Percentiles rank a stretch among this genome's conserved stretches.
Conservation (phyloP, 2,329 filamentous ascomycete genomes). For the Verticillium klebahnii region DNA sequence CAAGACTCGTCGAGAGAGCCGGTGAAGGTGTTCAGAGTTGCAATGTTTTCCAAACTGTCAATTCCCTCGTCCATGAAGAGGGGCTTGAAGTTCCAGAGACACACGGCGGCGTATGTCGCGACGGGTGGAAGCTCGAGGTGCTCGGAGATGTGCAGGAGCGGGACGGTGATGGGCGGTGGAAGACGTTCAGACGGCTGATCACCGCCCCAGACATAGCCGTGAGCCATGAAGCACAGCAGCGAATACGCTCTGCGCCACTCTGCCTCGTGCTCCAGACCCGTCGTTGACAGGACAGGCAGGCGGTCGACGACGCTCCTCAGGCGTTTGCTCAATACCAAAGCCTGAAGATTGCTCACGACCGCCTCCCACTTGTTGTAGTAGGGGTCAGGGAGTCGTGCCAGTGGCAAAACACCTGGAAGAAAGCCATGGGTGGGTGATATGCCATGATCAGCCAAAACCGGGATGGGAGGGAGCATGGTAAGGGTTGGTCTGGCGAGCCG, state of each 20-base stretch:
- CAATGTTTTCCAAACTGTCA: slow-evolving; percentile 81
- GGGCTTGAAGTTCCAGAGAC: slow-evolving; percentile 95
- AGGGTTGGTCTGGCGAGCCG: not conserved
- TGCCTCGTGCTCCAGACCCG: slow-evolving; percentile 72
- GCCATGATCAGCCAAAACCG: slow-evolving; percentile 70
- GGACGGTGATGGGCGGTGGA: slow-evolving; percentile 77
- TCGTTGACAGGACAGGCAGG: slow-evolving; percentile 78
- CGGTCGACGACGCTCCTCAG: slow-evolving; percentile 74
- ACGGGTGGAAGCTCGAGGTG: slow-evolving; percentile 85
- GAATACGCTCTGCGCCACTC: slow-evolving; percentile 96
- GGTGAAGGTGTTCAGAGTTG: slow-evolving; percentile 85
- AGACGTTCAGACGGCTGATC: slow-evolving; percentile 74
- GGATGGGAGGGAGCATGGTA: slow-evolving; percentile 56
- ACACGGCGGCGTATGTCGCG: slow-evolving; percentile 87
- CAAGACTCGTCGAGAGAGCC: slow-evolving; percentile 95
- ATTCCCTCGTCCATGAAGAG: slow-evolving; percentile 79
- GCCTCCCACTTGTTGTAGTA: slow-evolving; percentile 97
- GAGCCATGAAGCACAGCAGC: slow-evolving; percentile 83
- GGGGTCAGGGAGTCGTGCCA: slow-evolving; percentile 75
- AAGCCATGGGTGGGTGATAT: slow-evolving; percentile 79
- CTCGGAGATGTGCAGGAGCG: slow-evolving; percentile 71
- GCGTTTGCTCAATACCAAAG: slow-evolving; percentile 78
- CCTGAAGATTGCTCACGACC: slow-evolving; percentile 79
- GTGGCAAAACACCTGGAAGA: slow-evolving; percentile 73
- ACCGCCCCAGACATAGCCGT: slow-evolving; percentile 96